These are phyloP conservation scores for Polyplosphaeria fusca DNA, from an alignment of 495 filamentous ascomycete species.

Conservation along the genomic window DNA sequence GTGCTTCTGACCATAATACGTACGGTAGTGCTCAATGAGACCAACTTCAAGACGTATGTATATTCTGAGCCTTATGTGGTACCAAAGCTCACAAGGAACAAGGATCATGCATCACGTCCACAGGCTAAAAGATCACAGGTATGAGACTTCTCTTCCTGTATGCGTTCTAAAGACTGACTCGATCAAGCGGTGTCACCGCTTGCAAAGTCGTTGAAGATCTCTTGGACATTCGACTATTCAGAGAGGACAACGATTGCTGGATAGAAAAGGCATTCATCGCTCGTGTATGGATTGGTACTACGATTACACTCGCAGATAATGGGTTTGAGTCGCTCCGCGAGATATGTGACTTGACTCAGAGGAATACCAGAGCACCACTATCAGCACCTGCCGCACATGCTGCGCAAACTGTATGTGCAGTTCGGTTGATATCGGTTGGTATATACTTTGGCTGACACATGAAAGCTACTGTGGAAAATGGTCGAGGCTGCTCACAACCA, in stretches of 20 bases:
- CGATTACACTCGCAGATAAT: constrained; percentile 31
- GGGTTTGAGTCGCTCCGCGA: constrained; percentile 38
- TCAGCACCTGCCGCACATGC: constrained; percentile 61
- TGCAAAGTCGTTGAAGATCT: constrained; percentile 60
- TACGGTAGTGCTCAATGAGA: constrained; percentile 55
- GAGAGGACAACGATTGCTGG: constrained; percentile 50
- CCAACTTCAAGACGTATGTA: constrained; percentile 58
- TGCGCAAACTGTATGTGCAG: constrained; percentile 51
- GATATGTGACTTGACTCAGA: constrained; percentile 44
- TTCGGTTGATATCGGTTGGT: neutral
- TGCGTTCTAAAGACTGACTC: no score
- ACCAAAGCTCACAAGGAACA: constrained; percentile 3
- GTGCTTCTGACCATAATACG: constrained; percentile 51
- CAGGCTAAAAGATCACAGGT: constrained; percentile 52
- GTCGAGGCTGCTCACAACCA: constrained; percentile 57
- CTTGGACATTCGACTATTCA: constrained; percentile 47
- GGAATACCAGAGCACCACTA: constrained; percentile 41
- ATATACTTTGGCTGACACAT: constrained; percentile 1
- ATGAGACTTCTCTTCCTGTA: constrained; percentile 12
- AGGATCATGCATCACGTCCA: constrained; percentile 65
- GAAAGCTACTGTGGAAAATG: constrained; percentile 75
- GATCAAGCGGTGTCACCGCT: constrained; percentile 45
- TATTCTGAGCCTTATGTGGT: neutral
- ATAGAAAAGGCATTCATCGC: constrained; percentile 63
- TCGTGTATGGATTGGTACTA: constrained; percentile 57